A percentile compares a stretch with the other conserved stretches of the same genome.
Evolutionary conservation across 1,139 yeast genomes (phyloP).

Genomic region (Eremothecium gossypii): DNA sequence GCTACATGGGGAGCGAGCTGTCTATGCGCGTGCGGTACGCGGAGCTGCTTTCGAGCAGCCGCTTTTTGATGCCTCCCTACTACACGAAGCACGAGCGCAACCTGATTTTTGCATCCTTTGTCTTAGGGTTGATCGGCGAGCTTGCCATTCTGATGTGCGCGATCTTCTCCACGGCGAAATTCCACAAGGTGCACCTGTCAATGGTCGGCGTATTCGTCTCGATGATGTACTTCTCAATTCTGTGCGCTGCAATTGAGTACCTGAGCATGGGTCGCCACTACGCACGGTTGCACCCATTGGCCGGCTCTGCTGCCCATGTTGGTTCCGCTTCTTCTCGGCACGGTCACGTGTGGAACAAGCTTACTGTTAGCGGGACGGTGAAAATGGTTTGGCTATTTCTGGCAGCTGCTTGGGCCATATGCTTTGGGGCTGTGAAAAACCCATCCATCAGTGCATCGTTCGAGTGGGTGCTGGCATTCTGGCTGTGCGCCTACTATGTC

Average conservation of each 20-base stretch:
- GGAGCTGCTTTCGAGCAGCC: conserved; percentile 10
- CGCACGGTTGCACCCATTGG: conserved; percentile 27
- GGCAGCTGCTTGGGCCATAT: conserved; percentile 65
- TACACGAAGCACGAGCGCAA: conserved; percentile 32
- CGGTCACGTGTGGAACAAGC: conserved; percentile 31
- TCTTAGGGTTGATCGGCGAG: conserved; percentile 53
- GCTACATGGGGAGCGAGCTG: not conserved
- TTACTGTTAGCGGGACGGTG: conserved; percentile 42
- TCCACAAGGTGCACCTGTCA: conserved; percentile 51
- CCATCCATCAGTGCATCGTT: conserved; percentile 42
- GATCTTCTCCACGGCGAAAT: conserved; percentile 58
- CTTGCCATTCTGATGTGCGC: conserved; percentile 68
- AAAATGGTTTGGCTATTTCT: conserved; percentile 57
- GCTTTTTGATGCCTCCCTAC: conserved; percentile 31
- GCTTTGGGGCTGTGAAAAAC: conserved; percentile 48
- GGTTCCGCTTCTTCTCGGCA: not conserved
- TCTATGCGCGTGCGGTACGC: conserved; percentile 10
- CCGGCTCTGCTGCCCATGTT: conserved; percentile 27
- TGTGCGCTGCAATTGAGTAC: conserved; percentile 53
- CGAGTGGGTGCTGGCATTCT: conserved; percentile 80
- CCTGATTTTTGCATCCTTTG: conserved; percentile 28
- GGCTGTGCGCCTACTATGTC: conserved; percentile 65
- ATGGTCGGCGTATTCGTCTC: conserved; percentile 70
- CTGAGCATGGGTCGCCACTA: conserved; percentile 52
- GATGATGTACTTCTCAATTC: conserved; percentile 56